Conservation (phyloP, 495 filamentous ascomycete species). For the Penicillium ucsense region DNA sequence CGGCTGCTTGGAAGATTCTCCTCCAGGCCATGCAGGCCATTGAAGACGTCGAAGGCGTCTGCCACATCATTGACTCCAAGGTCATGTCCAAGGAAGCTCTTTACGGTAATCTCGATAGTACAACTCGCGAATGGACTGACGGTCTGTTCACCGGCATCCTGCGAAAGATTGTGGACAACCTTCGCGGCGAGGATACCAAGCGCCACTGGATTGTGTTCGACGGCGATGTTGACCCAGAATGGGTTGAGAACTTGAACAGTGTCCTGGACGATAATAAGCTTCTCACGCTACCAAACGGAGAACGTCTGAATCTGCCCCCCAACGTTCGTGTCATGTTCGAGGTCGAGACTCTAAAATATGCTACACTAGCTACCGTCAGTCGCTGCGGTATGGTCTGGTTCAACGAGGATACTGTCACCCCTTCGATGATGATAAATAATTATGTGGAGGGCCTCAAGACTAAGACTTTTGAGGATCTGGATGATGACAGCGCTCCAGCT, state of each 20-base stretch:
- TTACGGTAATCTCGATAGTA: conserved; percentile 91
- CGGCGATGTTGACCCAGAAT: conserved; percentile 96
- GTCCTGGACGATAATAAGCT: conserved; percentile 98
- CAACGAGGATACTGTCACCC: conserved; percentile 90
- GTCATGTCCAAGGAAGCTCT: conserved; percentile 99
- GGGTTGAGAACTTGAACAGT: conserved; percentile 99
- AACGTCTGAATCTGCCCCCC: conserved; percentile 83
- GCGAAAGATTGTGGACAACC: conserved; percentile 96
- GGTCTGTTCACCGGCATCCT: conserved; percentile 96
- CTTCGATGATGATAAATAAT: conserved; percentile 84
- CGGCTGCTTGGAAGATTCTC: conserved; percentile 87
- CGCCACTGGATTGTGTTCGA: conserved; percentile 99
- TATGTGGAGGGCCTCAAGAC: conserved; percentile 77
- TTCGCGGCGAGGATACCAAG: conserved; percentile 92
- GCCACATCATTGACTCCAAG: conserved; percentile 96
- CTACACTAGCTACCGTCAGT: conserved; percentile 92
- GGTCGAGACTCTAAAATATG: conserved; percentile 96
- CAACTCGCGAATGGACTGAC: conserved; percentile 96
- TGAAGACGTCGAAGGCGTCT: conserved; percentile 86
- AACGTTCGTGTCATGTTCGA: conserved; percentile 99
- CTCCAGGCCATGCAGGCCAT: conserved; percentile 84
- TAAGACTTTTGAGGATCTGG: conserved; percentile 82
- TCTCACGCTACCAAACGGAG: conserved; percentile 90
- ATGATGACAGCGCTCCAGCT: conserved; percentile 76
- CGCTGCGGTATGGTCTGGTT: conserved; percentile 99